Evolutionary conservation across 345 rosid genomes (phyloP).

Genomic region (Brassica rapa): DNA sequence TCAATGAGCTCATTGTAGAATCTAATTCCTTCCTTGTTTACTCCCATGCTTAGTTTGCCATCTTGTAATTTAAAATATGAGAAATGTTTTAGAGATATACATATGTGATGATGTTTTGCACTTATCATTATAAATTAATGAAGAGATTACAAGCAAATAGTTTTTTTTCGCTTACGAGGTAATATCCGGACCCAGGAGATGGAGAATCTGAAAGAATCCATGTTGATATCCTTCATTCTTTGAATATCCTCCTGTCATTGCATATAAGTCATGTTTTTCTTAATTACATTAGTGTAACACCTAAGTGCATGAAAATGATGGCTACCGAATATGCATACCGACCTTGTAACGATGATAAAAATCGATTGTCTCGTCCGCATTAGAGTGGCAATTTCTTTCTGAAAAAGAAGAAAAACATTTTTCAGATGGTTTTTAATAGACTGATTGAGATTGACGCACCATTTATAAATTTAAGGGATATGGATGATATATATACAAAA

Average conservation of each 20-base stretch:
- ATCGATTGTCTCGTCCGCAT: slow-evolving; percentile 36
- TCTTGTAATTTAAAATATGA: slow-evolving; percentile 18
- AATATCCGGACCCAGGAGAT: slow-evolving; percentile 54
- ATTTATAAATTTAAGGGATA: background rate
- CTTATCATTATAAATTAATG: background rate
- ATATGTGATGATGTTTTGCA: background rate
- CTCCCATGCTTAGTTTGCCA: slow-evolving; percentile 48
- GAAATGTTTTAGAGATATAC: background rate
- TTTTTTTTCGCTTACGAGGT: slow-evolving; percentile 38
- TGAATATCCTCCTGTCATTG: slow-evolving; percentile 42
- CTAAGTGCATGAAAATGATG: background rate
- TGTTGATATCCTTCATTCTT: slow-evolving; percentile 42
- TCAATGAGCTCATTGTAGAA: slow-evolving; percentile 59
- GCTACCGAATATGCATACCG: background rate
- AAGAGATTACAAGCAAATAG: background rate
- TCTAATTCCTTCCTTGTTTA: slow-evolving; percentile 45
- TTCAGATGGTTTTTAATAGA: background rate
- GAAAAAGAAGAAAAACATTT: background rate
- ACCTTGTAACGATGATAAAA: slow-evolving; percentile 48
- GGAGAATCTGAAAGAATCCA: slow-evolving; percentile 52
- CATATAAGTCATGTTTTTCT: background rate
- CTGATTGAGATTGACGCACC: background rate
- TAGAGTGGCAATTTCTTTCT: slow-evolving; percentile 29
- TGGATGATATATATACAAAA: slow-evolving; percentile 1
- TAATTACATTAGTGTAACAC: background rate